A percentile compares a stretch with the other conserved stretches of the same genome.
Conservation (phyloP, 2,329 filamentous ascomycete species). For the Verruconis gallopava region DNA sequence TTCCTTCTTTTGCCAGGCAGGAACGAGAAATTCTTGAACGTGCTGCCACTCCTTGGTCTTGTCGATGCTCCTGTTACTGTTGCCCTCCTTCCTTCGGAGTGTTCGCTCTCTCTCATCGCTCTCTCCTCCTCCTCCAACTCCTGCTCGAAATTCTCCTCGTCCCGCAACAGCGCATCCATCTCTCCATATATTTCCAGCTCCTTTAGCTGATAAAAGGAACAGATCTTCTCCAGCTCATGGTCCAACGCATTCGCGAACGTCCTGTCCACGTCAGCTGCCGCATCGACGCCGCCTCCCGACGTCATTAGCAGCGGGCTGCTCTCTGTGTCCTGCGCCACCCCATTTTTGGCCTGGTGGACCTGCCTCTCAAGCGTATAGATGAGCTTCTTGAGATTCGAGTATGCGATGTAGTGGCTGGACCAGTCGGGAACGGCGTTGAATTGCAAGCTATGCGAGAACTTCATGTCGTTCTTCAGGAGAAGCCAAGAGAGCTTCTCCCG, state of each 20-base stretch:
- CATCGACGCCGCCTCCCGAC: slow-evolving; percentile 54
- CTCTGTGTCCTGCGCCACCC: slow-evolving; percentile 53
- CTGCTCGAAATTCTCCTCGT: slow-evolving; percentile 56
- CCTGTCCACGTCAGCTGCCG: slow-evolving; percentile 55
- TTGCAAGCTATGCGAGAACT: slow-evolving; percentile 98
- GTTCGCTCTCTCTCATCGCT: slow-evolving; percentile 24
- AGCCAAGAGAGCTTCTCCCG: slow-evolving; percentile 56
- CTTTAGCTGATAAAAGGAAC: slow-evolving; percentile 79
- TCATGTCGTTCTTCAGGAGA: slow-evolving; percentile 49
- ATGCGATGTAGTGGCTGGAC: slow-evolving; percentile 95
- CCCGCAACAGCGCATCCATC: slow-evolving; percentile 60
- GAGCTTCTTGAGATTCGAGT: slow-evolving; percentile 98
- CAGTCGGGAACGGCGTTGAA: slow-evolving; percentile 99
- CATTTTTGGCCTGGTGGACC: slow-evolving; percentile 41
- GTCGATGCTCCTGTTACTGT: neutral
- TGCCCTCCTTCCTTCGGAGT: slow-evolving; percentile 15
- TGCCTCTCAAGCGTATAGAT: slow-evolving; percentile 93
- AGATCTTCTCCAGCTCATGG: slow-evolving; percentile 86
- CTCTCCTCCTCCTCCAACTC: slow-evolving; percentile 31
- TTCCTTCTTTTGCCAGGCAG: slow-evolving; percentile 29
- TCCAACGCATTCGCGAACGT: slow-evolving; percentile 74
- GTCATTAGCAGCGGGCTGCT: slow-evolving; percentile 66
- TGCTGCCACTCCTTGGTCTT: slow-evolving; percentile 33
- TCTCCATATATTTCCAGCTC: slow-evolving; percentile 79
- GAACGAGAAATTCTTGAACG: slow-evolving; percentile 42